Evolutionary conservation across 2,329 filamentous ascomycete genomes (phyloP).

Genomic region (Fragosphaeria purpurea): DNA sequence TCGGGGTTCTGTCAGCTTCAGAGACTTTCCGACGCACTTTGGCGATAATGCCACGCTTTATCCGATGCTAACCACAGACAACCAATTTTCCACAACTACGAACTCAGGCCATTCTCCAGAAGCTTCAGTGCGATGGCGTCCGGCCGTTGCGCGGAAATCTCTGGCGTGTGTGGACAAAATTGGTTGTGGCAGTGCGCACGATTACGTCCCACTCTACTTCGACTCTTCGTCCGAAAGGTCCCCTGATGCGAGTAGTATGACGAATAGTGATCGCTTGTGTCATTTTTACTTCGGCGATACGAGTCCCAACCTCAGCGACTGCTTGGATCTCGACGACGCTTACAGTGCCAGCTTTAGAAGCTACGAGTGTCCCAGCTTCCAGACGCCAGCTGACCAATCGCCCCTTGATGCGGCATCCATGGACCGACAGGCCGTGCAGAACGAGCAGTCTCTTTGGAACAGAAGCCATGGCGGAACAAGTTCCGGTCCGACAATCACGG

Average conservation of each 20-base stretch:
- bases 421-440: background rate
- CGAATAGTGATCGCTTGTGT: background rate
- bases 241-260: background rate
- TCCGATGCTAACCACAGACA: background rate
- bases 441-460: background rate
- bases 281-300: constrained; percentile 13
- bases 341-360: constrained; percentile 10
- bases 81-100: too few species aligned
- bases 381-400: constrained; percentile 11
- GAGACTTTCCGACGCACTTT: constrained; percentile 7
- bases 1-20: constrained; percentile 4
- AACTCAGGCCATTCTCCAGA: too few species aligned
- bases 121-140: too few species aligned
- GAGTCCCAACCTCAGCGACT: constrained; percentile 19
- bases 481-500: background rate
- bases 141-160: too few species aligned
- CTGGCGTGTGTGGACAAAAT: too few species aligned
- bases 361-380: constrained; percentile 8
- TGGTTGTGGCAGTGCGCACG: background rate
- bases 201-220: constrained; percentile 15
- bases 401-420: background rate
- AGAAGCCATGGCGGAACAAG: too few species aligned
- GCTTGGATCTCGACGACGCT: constrained; percentile 16
- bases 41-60: background rate
- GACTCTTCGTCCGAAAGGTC: constrained; percentile 6